phyloP scores from a whole-genome alignment of 805 yeast species.

The Candida broadrunensis region DNA sequence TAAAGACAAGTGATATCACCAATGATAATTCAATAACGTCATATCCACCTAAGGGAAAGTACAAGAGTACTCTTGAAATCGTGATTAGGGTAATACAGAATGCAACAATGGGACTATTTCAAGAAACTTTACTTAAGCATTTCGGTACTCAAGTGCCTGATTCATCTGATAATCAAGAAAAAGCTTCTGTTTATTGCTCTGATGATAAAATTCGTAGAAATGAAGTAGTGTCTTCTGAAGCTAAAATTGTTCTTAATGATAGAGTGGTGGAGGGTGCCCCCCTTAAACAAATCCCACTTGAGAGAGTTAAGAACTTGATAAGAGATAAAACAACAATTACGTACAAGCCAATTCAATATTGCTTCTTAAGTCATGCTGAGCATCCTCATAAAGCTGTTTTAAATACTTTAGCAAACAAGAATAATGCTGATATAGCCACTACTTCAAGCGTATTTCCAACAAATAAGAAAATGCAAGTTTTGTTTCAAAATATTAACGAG shows the following conservation, averaged over 20 bases:
- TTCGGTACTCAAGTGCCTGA: conserved; percentile 2
- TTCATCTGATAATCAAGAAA: background rate
- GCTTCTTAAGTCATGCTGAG: conserved; percentile 15
- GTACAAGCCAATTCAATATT: conserved; percentile 22
- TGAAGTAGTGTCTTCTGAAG: background rate
- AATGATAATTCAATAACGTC: conserved; percentile 4
- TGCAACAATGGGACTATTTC: conserved; percentile 5
- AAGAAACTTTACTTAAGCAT: conserved; percentile 5
- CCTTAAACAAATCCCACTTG: too few relatives aligned
- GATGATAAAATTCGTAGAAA: too few relatives aligned
- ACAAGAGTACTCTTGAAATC: conserved; percentile 9
- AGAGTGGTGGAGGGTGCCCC: background rate
- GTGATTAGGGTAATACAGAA: conserved; percentile 11
- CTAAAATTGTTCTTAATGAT: background rate
- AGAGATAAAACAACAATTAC: conserved; percentile 3
- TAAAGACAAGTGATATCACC: conserved; percentile 12
- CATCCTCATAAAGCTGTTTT: conserved; percentile 13
- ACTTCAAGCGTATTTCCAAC: background rate
- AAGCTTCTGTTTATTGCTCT: background rate
- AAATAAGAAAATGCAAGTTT: background rate
- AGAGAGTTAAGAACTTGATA: too few relatives aligned
- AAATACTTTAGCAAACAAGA: conserved; percentile 1
- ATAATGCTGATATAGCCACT: background rate
- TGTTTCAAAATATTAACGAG: background rate
- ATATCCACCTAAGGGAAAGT: conserved; percentile 12